These are phyloP conservation scores for Candida mesenterica DNA, from an alignment of 1,139 yeast species.

Conservation along the genomic window DNA sequence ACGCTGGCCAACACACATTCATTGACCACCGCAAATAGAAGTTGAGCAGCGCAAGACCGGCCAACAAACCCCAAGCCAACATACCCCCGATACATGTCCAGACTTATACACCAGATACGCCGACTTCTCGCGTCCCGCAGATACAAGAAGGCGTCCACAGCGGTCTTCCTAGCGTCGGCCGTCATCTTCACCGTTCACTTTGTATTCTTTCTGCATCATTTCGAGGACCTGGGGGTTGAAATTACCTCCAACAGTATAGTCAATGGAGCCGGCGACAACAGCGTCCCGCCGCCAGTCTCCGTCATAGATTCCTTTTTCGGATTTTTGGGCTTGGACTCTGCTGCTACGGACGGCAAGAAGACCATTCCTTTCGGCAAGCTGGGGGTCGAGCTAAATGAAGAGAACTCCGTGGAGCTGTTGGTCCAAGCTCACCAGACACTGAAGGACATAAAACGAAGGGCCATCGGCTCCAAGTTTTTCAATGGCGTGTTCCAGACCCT, in stretches of 20 bases:
- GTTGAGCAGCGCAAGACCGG: no score
- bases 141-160: slow-evolving; percentile 6
- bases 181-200: slow-evolving; percentile 5
- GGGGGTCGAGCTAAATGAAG: slow-evolving; percentile 5
- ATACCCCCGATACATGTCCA: not conserved
- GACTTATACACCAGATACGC: not conserved
- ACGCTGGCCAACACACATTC: no score
- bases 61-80: no score
- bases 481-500: slow-evolving; percentile 35
- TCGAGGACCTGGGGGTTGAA: slow-evolving; percentile 7
- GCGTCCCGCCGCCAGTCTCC: no score
- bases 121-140: slow-evolving; percentile 3
- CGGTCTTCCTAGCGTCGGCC: slow-evolving; percentile 1
- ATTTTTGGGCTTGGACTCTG: slow-evolving; percentile 2
- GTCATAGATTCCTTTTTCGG: no score
- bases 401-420: slow-evolving; percentile 7
- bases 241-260: slow-evolving; percentile 6
- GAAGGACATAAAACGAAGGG: slow-evolving; percentile 9
- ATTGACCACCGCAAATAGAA: no score
- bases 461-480: slow-evolving; percentile 24
- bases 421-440: slow-evolving; percentile 3
- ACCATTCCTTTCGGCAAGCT: slow-evolving; percentile 18
- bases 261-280: not conserved
- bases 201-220: slow-evolving; percentile 3
- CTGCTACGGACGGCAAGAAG: slow-evolving; percentile 8